Evolutionary conservation across 345 rosid species (phyloP).

Genomic region (Eucalyptus sideroxylon): DNA sequence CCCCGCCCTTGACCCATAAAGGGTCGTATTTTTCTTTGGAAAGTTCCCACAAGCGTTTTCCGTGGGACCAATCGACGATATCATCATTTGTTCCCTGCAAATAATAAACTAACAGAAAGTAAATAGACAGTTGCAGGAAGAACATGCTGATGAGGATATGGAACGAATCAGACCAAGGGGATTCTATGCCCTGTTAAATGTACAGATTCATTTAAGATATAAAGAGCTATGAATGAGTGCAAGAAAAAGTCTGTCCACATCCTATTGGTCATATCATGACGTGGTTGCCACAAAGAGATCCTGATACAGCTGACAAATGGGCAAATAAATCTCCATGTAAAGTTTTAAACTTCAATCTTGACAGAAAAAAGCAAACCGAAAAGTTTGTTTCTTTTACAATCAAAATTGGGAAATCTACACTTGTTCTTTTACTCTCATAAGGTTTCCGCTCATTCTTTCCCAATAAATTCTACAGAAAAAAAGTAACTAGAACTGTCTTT

Average conservation of each 20-base stretch:
- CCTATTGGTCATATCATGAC: background rate
- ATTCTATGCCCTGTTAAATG: background rate
- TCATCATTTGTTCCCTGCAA: constrained; percentile 85
- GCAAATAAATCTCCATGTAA: background rate
- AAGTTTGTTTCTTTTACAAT: background rate
- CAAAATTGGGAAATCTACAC: background rate
- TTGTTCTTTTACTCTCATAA: background rate
- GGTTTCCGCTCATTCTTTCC: background rate
- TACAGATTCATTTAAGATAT: background rate
- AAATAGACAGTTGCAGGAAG: background rate
- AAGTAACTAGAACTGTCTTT: background rate
- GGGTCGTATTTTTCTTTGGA: constrained; percentile 88
- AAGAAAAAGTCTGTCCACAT: background rate
- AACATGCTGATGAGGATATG: background rate
- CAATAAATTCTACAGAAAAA: background rate
- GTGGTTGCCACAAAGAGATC: background rate
- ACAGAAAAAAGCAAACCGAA: background rate
- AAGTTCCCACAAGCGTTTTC: constrained; percentile 90
- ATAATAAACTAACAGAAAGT: background rate
- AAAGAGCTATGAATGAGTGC: background rate
- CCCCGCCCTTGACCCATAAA: constrained; percentile 96
- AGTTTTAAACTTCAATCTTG: background rate
- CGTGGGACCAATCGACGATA: constrained; percentile 80
- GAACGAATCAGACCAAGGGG: background rate
- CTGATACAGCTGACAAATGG: background rate